Conservation (phyloP, 2,329 filamentous ascomycete species). For the Dactylella cylindrospora region DNA sequence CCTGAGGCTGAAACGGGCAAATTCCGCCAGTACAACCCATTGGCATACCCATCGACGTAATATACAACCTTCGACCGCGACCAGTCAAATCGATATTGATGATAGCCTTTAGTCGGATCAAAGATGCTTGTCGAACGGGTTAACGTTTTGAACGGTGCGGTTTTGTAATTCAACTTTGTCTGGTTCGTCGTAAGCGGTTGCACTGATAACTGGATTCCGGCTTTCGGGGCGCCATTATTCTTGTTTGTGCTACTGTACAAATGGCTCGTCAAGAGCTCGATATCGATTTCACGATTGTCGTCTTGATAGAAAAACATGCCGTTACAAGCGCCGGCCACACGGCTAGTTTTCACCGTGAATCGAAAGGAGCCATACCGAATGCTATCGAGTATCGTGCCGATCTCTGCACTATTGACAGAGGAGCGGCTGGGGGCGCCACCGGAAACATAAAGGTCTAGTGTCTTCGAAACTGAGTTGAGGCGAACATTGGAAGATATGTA, state of each 20-base stretch:
- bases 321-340: constrained; percentile 27
- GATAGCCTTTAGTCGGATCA: constrained; percentile 32
- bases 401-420: constrained; percentile 17
- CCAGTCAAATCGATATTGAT: constrained; percentile 42
- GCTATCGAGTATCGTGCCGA: constrained; percentile 10
- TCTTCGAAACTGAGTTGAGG: constrained; percentile 9
- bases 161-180: constrained; percentile 14
- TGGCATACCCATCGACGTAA: constrained; percentile 10
- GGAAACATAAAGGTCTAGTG: constrained; percentile 25
- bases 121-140: constrained; percentile 12
- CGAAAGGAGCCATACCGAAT: constrained; percentile 39
- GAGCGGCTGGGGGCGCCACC: constrained; percentile 15
- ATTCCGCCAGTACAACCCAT: constrained; percentile 2
- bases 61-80: constrained; percentile 16
- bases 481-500: constrained; percentile 26
- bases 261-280: constrained; percentile 37
- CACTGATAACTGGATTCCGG: constrained; percentile 31
- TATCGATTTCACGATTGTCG: constrained; percentile 40
- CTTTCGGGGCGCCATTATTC: constrained; percentile 14
- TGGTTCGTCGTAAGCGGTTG: constrained; percentile 16
- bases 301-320: constrained; percentile 39
- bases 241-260: constrained; percentile 13
- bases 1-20: constrained; percentile 6
- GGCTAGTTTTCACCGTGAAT: constrained; percentile 19
- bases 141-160: constrained; percentile 28